Evolutionary conservation across 805 yeast species (phyloP).

Genomic region (Maudiozyma barnettii): DNA sequence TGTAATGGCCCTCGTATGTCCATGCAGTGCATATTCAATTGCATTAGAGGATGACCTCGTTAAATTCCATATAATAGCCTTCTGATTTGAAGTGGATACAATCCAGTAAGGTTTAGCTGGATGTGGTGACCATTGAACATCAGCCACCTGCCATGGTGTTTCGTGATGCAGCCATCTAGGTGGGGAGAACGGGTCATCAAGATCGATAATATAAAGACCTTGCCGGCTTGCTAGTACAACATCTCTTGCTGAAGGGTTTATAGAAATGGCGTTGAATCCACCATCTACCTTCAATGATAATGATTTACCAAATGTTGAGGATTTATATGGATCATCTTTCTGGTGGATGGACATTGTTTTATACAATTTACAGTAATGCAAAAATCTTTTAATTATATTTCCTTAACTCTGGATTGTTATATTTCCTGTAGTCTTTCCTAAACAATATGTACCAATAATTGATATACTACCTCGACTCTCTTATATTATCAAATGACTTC

Average conservation of each 20-base stretch:
- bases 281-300: conserved; percentile 83
- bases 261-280: conserved; percentile 82
- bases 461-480: too few species aligned
- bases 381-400: not conserved
- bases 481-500: too few species aligned
- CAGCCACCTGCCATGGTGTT: conserved; percentile 97
- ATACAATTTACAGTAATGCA: not conserved
- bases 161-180: conserved; percentile 90
- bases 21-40: conserved; percentile 78
- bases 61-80: conserved; percentile 90
- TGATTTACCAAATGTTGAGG: conserved; percentile 69
- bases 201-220: conserved; percentile 82
- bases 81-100: conserved; percentile 88
- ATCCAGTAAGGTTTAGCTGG: conserved; percentile 79
- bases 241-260: conserved; percentile 85
- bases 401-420: too few species aligned
- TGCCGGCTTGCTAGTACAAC: conserved; percentile 76
- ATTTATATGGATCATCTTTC: conserved; percentile 10
- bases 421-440: too few species aligned
- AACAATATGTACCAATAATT: too few species aligned
- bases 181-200: conserved; percentile 90
- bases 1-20: conserved; percentile 87
- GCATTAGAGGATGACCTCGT: conserved; percentile 61
- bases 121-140: conserved; percentile 97
- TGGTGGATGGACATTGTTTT: conserved; percentile 1